Percentiles rank a stretch among this genome's conserved stretches.
Evolutionary conservation across 2,329 filamentous ascomycete species (phyloP).

Genomic region (Teratosphaeria viscida): DNA sequence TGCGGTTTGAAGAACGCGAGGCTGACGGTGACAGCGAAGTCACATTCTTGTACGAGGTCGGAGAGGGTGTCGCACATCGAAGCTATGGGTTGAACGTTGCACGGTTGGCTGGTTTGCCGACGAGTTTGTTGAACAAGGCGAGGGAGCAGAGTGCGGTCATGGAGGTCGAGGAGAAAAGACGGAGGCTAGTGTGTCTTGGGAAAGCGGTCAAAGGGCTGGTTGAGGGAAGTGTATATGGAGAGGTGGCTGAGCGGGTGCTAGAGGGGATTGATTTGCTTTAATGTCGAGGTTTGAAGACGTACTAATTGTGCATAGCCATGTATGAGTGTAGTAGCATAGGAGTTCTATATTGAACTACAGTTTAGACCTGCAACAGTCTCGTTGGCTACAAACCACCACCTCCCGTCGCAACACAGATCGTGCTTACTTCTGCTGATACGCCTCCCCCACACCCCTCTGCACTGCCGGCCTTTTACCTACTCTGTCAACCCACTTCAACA

Average conservation of each 20-base stretch:
- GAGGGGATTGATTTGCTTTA: neutral
- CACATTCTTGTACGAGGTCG: conserved; percentile 89
- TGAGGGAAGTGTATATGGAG: neutral
- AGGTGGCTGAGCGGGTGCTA: neutral
- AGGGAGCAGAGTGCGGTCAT: conserved; percentile 68
- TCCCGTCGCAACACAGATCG: neutral
- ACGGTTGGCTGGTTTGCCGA: conserved; percentile 69
- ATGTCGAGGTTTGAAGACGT: neutral
- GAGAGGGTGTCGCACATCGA: conserved; percentile 80
- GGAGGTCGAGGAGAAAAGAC: conserved; percentile 59
- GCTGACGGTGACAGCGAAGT: conserved; percentile 59
- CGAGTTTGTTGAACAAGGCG: conserved; percentile 66
- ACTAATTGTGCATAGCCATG: neutral
- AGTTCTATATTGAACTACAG: neutral
- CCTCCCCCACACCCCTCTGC: conserved; percentile 34
- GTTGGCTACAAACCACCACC: neutral
- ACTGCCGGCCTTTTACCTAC: conserved; percentile 41
- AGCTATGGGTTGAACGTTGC: conserved; percentile 94
- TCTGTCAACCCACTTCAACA: conserved; percentile 44
- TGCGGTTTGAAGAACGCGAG: conserved; percentile 63
- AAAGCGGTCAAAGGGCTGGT: conserved; percentile 4
- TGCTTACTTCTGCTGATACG: conserved; percentile 20
- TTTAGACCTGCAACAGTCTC: neutral
- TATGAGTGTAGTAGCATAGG: neutral
- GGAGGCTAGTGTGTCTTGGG: conserved; percentile 42